phyloP scores from a whole-genome alignment of 2,329 filamentous ascomycete species.

The Cladosporium sp. region DNA sequence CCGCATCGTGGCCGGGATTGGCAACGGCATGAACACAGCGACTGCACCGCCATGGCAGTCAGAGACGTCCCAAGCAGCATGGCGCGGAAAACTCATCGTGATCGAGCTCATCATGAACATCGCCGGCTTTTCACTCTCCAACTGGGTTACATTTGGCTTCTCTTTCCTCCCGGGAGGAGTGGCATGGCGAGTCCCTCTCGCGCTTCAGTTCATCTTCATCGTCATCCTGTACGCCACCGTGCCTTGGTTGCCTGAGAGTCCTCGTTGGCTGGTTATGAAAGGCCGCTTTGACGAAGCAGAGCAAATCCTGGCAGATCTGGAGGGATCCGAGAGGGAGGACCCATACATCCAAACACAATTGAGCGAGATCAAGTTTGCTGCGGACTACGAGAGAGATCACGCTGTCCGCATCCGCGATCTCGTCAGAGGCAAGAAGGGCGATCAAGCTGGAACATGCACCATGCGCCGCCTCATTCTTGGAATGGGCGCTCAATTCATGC shows the following conservation, averaged over 20 bases:
- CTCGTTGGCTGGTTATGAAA: conserved; percentile 50
- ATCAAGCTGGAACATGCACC: conserved; percentile 49
- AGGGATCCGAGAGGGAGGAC: conserved; percentile 46
- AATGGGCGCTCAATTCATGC: conserved; percentile 56
- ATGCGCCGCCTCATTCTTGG: conserved; percentile 54
- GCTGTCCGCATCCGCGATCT: conserved; percentile 53
- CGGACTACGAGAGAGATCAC: conserved; percentile 53
- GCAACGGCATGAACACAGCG: conserved; percentile 58
- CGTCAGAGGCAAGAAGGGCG: conserved; percentile 47
- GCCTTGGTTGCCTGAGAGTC: conserved; percentile 50
- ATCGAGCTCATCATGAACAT: conserved; percentile 49
- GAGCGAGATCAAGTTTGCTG: conserved; percentile 50
- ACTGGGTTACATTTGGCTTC: conserved; percentile 56
- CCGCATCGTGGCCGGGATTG: conserved; percentile 48
- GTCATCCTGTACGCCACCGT: conserved; percentile 47
- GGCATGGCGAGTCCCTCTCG: conserved; percentile 50
- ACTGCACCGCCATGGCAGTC: conserved; percentile 53
- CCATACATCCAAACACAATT: conserved; percentile 47
- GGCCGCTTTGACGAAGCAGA: conserved; percentile 49
- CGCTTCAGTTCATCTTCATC: conserved; percentile 53
- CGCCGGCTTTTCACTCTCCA: conserved; percentile 49
- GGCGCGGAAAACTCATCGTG: conserved; percentile 62
- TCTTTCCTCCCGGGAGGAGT: conserved; percentile 46
- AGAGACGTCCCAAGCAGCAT: conserved; percentile 56
- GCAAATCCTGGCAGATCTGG: conserved; percentile 51